Evolutionary conservation across 305 asterid genomes (phyloP).

Genomic region (Fraxinus paxiana): DNA sequence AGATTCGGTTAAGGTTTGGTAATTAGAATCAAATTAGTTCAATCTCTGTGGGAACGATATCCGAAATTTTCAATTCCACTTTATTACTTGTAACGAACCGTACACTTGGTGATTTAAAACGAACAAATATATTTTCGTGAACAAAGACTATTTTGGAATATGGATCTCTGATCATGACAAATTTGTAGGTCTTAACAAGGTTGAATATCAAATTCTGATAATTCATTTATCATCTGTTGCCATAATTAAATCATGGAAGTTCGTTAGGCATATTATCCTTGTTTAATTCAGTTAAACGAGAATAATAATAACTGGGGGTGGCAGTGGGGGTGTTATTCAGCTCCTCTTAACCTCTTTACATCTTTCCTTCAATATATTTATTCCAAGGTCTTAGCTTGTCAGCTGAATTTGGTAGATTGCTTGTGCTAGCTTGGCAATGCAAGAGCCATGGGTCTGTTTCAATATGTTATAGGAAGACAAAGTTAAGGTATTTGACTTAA

Average conservation of each 20-base stretch:
- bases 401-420: background rate
- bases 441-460: background rate
- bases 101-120: no score
- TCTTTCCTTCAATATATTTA: background rate
- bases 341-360: background rate
- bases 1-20: no score
- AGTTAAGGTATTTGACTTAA: background rate
- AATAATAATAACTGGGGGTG: background rate
- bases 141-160: background rate
- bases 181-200: background rate
- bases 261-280: background rate
- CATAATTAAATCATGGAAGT: background rate
- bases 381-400: background rate
- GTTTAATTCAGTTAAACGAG: background rate
- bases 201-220: background rate
- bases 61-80: no score
- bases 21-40: no score
- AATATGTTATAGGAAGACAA: background rate
- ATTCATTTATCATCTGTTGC: background rate
- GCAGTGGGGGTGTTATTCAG: background rate
- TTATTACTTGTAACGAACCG: no score
- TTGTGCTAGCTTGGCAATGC: background rate
- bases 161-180: background rate
- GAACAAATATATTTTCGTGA: no score
- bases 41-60: no score